Evolutionary conservation across 768 basidiomycete genomes (phyloP).

Genomic region (Termitomyces sp.): DNA sequence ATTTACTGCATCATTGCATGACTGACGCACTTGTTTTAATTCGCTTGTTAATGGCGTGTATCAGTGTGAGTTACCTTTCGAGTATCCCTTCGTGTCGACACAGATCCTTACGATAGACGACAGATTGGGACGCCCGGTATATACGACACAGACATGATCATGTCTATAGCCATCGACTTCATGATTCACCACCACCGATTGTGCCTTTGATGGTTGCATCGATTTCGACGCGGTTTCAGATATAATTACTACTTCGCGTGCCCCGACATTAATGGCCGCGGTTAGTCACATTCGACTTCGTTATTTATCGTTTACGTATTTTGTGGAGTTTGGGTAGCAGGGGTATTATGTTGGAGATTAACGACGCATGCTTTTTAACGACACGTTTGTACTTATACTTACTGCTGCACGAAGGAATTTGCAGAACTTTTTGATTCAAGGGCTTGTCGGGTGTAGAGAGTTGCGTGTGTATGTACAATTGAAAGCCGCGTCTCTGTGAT

Average conservation of each 20-base stretch:
- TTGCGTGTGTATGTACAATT: too few relatives aligned
- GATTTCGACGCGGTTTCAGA: neutral
- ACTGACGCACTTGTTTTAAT: neutral
- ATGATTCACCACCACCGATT: neutral
- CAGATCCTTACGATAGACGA: neutral
- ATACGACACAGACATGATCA: neutral
- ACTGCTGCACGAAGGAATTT: slow-evolving; percentile 4
- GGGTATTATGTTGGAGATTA: too few relatives aligned
- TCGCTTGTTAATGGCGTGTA: neutral
- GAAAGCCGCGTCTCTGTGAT: too few relatives aligned
- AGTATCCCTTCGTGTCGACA: neutral
- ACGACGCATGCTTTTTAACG: neutral
- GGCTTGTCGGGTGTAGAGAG: too few relatives aligned
- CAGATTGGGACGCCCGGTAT: neutral
- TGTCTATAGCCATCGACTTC: neutral
- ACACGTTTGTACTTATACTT: slow-evolving; percentile 2
- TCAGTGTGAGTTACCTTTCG: neutral
- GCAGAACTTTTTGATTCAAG: neutral
- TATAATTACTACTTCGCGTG: neutral
- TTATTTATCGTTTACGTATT: neutral
- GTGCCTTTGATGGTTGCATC: neutral
- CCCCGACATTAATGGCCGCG: slow-evolving; percentile 2
- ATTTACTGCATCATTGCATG: slow-evolving; percentile 8
- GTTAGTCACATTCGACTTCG: slow-evolving; percentile 3
- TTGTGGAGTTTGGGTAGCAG: neutral